Conservation (phyloP, 306 rosid species). For the Cucurbita ficifolia region DNA sequence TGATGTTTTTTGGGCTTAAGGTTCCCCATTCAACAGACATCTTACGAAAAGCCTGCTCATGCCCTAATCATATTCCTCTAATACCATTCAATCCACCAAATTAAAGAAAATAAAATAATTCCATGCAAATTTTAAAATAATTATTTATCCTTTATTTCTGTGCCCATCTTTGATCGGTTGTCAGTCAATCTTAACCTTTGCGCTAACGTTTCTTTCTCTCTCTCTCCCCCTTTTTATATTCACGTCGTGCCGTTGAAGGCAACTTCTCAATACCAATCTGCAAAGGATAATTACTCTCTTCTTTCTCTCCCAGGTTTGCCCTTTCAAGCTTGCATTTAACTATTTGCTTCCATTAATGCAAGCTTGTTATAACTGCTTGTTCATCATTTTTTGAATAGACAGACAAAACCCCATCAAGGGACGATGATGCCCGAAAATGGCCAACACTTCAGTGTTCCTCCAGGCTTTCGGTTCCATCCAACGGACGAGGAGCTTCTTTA, state of each 20-base stretch:
- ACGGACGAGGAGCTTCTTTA: slow-evolving; percentile 97
- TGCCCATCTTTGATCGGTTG: slow-evolving; percentile 58
- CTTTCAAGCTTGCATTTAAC: background rate
- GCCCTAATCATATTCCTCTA: background rate
- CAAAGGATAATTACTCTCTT: background rate
- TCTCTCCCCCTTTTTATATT: slow-evolving; percentile 17
- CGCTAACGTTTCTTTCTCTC: slow-evolving; percentile 10
- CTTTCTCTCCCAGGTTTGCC: background rate
- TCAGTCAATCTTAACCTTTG: slow-evolving; percentile 26
- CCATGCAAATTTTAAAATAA: background rate
- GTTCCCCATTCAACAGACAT: slow-evolving; percentile 89
- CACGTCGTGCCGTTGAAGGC: slow-evolving; percentile 89
- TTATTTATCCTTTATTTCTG: slow-evolving; percentile 49
- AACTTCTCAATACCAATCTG: slow-evolving; percentile 6
- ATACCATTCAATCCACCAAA: background rate
- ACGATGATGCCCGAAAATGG: slow-evolving; percentile 54
- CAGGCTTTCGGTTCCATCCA: slow-evolving; percentile 91
- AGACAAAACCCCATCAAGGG: background rate
- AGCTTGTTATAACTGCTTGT: background rate
- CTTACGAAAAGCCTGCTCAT: slow-evolving; percentile 29
- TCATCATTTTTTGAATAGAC: background rate
- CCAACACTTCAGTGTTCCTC: slow-evolving; percentile 64
- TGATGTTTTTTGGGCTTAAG: slow-evolving; percentile 53
- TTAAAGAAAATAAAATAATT: background rate
- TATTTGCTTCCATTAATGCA: background rate